Conservation (phyloP, 2,329 filamentous ascomycete species). For the Diaporthe caulivora region DNA sequence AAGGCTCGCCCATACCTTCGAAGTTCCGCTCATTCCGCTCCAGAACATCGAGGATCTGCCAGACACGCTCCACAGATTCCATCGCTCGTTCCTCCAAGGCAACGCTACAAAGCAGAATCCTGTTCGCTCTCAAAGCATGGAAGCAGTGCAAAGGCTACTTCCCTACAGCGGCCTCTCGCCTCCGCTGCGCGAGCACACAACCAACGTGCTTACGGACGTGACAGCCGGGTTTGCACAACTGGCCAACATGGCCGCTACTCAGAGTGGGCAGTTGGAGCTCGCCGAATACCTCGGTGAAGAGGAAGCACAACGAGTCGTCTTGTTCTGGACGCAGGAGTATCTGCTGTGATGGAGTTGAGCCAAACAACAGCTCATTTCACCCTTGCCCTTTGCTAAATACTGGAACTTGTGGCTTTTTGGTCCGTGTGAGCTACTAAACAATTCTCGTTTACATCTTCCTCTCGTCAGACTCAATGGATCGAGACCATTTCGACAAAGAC, state of each 20-base stretch:
- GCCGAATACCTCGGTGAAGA: conserved; percentile 45
- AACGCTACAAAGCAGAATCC: conserved; percentile 35
- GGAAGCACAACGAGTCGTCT: conserved; percentile 43
- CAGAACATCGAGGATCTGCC: conserved; percentile 51
- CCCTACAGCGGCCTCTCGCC: conserved; percentile 49
- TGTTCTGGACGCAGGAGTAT: conserved; percentile 41
- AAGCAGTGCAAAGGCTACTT: conserved; percentile 46
- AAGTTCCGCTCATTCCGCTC: conserved; percentile 59
- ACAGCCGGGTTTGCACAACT: conserved; percentile 48
- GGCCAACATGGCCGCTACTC: conserved; percentile 43
- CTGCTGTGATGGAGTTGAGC: background rate
- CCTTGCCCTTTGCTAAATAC: background rate
- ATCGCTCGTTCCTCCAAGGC: conserved; percentile 48
- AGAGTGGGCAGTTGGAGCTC: conserved; percentile 43
- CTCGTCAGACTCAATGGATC: background rate
- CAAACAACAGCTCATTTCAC: background rate
- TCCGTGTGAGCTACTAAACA: background rate
- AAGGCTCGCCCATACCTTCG: conserved; percentile 51
- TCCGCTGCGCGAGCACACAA: conserved; percentile 46
- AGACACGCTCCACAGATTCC: conserved; percentile 54
- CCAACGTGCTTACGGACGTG: conserved; percentile 50
- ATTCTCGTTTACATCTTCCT: background rate
- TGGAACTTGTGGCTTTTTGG: background rate
- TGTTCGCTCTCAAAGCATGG: background rate
- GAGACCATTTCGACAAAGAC: background rate